A percentile compares a stretch with the other conserved stretches of the same genome.
Conservation (phyloP, 2,329 filamentous ascomycete genomes). For the Fusarium humuli region DNA sequence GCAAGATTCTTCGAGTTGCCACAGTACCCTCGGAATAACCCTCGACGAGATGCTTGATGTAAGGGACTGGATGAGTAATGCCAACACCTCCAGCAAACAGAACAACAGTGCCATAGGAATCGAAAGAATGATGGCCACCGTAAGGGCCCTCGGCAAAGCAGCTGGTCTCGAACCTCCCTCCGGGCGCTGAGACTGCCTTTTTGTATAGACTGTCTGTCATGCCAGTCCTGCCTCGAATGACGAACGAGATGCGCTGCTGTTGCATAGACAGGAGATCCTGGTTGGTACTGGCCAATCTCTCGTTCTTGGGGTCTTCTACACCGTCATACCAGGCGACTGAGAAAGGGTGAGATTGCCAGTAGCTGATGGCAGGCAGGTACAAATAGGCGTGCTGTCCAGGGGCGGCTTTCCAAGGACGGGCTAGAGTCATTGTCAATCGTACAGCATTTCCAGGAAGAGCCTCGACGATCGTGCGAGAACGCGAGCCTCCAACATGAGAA, state of each 20-base stretch:
- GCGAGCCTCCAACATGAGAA: slow-evolving; percentile 74
- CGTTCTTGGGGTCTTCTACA: slow-evolving; percentile 60
- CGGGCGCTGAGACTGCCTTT: slow-evolving; percentile 70
- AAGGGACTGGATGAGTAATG: slow-evolving; percentile 82
- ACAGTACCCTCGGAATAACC: slow-evolving; percentile 77
- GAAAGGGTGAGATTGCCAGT: slow-evolving; percentile 83
- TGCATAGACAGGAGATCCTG: slow-evolving; percentile 69
- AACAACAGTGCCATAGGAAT: slow-evolving; percentile 82
- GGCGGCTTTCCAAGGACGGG: slow-evolving; percentile 79
- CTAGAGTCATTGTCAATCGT: slow-evolving; percentile 78
- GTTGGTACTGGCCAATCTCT: slow-evolving; percentile 69
- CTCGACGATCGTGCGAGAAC: slow-evolving; percentile 77
- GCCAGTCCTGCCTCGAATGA: slow-evolving; percentile 79
- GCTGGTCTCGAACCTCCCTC: slow-evolving; percentile 70
- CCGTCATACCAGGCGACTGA: slow-evolving; percentile 83
- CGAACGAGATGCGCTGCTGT: slow-evolving; percentile 75
- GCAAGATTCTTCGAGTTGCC: slow-evolving; percentile 75
- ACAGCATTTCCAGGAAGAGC: slow-evolving; percentile 80
- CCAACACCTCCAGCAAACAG: slow-evolving; percentile 85
- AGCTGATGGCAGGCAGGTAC: slow-evolving; percentile 78
- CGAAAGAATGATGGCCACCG: slow-evolving; percentile 75
- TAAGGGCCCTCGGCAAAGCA: slow-evolving; percentile 83
- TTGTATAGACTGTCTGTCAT: slow-evolving; percentile 78
- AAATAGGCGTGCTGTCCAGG: slow-evolving; percentile 84
- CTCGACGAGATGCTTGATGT: slow-evolving; percentile 77